Evolutionary conservation across 495 filamentous ascomycete species (phyloP), one percentile per base, ranked within the genome.

Genomic region (Penicillium alfredii): DNA sequence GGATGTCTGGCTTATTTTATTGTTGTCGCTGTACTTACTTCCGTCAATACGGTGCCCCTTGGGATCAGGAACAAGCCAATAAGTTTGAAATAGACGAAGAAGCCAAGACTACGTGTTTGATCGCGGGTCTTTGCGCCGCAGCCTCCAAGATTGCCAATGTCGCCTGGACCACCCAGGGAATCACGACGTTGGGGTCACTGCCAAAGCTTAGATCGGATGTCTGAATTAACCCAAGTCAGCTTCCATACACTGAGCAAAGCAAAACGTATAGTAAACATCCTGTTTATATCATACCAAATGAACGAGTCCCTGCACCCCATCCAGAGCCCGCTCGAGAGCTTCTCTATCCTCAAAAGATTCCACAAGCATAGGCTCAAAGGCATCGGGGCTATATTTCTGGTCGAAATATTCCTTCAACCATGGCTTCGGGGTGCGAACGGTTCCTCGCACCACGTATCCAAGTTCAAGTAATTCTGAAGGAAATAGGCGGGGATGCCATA

Each of bases 361-460:
- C n/a, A n/a, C n/a, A n/a, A n/a, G n/a, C n/a, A n/a, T n/a, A n/a
- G n/a, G 35, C 25, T 67, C 61, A 21, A 71, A 68, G 3, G 39
- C 33, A 8, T 57, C 62, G 1, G 14, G 4, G n/a, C 62, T 71
- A 37, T 69, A 63, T 18, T 63, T 63, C 10, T 51, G 21, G 2
- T 62, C 42, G 35, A 74, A 71, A 16, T 58, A 38, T 1, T 58
- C 34, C 15, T 45, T 50, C 6, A 78, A 18, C 66, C 69, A 72
- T 32, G 73, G 73, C 18, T 46, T 43, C 4, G 33, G 30, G 8
- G 54, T 38, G 13, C 76, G 68, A 5, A 68, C 61, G 1, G 74
- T 75, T 13, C 76, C 74, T 11, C 70, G 60, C 12, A 80, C 72
- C 10, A 43, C 46, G 42, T 73, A 78, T 21, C 72, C 73, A 3